Evolutionary conservation across 2,329 filamentous ascomycete species (phyloP).

Genomic region (Trichoderma brevicompactum): DNA sequence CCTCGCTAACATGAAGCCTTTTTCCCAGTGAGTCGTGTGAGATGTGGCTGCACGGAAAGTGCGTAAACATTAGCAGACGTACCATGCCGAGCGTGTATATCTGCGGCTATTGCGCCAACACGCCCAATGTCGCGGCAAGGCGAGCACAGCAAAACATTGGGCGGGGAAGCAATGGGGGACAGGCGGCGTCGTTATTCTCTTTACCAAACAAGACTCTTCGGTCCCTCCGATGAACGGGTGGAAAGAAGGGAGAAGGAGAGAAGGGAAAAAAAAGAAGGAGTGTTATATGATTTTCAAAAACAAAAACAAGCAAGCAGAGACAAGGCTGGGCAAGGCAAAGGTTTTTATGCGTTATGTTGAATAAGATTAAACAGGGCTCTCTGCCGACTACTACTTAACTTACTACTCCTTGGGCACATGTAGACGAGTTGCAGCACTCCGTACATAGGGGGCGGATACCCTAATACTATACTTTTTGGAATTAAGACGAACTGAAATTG

Average conservation of each 20-base stretch:
- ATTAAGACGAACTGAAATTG: background rate
- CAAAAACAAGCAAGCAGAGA: conserved; percentile 33
- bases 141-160: conserved; percentile 53
- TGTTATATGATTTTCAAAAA: conserved; percentile 28
- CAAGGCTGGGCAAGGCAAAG: conserved; percentile 27
- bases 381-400: conserved; percentile 29
- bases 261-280: conserved; percentile 13
- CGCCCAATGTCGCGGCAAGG: conserved; percentile 57
- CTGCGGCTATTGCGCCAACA: conserved; percentile 66
- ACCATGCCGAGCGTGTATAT: conserved; percentile 65
- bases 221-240: conserved; percentile 45
- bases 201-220: conserved; percentile 50
- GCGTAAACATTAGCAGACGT: conserved; percentile 62
- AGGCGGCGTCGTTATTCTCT: conserved; percentile 42
- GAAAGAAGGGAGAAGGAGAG: conserved; percentile 25
- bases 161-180: conserved; percentile 37
- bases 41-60: conserved; percentile 67
- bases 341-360: conserved; percentile 30
- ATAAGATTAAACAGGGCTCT: conserved; percentile 34
- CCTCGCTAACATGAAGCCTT: conserved; percentile 13
- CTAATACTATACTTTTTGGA: conserved; percentile 17
- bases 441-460: conserved; percentile 30
- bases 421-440: conserved; percentile 12
- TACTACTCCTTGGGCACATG: conserved; percentile 29
- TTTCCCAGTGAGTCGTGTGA: conserved; percentile 63